phyloP scores from a whole-genome alignment of 2,329 filamentous ascomycete species.

The Coniochaeta pulveracea region DNA sequence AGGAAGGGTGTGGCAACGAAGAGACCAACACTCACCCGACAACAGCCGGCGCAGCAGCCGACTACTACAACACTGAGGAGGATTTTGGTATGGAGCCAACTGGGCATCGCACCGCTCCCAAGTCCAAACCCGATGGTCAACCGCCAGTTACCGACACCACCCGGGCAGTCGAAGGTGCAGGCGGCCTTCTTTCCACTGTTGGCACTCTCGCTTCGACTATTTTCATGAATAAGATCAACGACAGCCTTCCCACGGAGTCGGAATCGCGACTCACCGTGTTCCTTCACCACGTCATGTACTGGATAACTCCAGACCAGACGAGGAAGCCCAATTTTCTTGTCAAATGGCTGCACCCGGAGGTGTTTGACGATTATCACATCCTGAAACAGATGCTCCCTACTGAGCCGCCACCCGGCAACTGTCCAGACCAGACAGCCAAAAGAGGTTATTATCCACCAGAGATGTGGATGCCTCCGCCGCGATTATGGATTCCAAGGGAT shows the following conservation, averaged over 20 bases:
- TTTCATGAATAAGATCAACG: conserved; percentile 11
- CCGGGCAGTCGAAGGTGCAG: conserved; percentile 17
- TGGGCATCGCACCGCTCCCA: not conserved
- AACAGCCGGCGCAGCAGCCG: not conserved
- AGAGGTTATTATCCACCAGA: conserved; percentile 64
- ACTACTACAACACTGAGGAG: conserved; percentile 15
- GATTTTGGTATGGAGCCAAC: conserved; percentile 17
- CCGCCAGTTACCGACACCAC: conserved; percentile 10
- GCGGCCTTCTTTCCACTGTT: conserved; percentile 13
- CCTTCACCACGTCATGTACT: conserved; percentile 15
- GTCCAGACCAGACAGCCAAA: conserved; percentile 29
- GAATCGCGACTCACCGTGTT: conserved; percentile 8
- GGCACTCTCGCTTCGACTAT: conserved; percentile 12
- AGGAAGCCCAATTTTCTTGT: conserved; percentile 35
- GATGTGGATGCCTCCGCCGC: conserved; percentile 46
- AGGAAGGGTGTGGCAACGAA: conserved; percentile 20
- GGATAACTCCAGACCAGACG: conserved; percentile 16
- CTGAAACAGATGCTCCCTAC: conserved; percentile 43
- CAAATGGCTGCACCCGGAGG: conserved; percentile 45
- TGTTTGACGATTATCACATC: conserved; percentile 48
- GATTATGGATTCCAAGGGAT: conserved; percentile 70
- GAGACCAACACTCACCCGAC: too few species aligned
- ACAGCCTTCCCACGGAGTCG: not conserved
- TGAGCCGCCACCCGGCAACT: conserved; percentile 12
- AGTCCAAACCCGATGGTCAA: too few species aligned